These are phyloP conservation scores for Nannochloropsis gaditana DNA, from an alignment of 108 stramenopile species.

Conservation along the genomic window DNA sequence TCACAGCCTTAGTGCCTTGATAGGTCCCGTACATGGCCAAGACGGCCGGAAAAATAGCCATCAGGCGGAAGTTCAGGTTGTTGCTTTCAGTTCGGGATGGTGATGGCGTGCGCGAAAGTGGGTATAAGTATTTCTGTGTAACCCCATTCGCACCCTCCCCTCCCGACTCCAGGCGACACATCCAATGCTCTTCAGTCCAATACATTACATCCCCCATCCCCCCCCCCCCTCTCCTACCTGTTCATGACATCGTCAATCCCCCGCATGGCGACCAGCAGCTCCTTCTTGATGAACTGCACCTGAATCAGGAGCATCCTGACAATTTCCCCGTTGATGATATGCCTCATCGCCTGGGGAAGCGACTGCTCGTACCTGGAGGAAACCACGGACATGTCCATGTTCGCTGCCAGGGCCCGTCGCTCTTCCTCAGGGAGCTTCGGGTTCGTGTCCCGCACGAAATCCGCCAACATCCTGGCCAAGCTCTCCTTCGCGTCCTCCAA, in stretches of 20 bases:
- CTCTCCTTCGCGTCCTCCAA: slow-evolving; percentile 29
- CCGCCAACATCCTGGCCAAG: slow-evolving; percentile 30
- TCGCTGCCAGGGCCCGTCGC: background rate
- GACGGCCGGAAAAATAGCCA: slow-evolving; percentile 36
- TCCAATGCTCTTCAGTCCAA: background rate
- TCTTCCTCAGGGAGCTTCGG: slow-evolving; percentile 11
- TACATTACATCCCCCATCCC: background rate
- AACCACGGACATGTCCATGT: slow-evolving; percentile 11
- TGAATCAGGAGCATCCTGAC: slow-evolving; percentile 44
- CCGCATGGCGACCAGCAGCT: slow-evolving; percentile 43
- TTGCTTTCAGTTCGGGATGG: background rate
- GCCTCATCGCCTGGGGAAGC: background rate
- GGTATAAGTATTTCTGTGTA: too few species aligned
- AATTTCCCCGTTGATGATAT: background rate
- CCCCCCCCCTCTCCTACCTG: background rate
- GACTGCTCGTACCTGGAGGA: background rate
- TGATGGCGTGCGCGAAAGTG: too few species aligned
- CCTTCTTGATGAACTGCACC: slow-evolving; percentile 47
- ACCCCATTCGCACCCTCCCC: too few species aligned
- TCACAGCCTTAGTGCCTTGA: background rate
- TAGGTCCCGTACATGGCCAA: slow-evolving; percentile 33
- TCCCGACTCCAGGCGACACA: too few species aligned
- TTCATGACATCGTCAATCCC: slow-evolving; percentile 43
- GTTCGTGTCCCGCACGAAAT: slow-evolving; percentile 26
- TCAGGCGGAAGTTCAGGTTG: slow-evolving; percentile 36